Conservation (phyloP, 2,329 filamentous ascomycete species). For the Fonsecaea nubica region DNA sequence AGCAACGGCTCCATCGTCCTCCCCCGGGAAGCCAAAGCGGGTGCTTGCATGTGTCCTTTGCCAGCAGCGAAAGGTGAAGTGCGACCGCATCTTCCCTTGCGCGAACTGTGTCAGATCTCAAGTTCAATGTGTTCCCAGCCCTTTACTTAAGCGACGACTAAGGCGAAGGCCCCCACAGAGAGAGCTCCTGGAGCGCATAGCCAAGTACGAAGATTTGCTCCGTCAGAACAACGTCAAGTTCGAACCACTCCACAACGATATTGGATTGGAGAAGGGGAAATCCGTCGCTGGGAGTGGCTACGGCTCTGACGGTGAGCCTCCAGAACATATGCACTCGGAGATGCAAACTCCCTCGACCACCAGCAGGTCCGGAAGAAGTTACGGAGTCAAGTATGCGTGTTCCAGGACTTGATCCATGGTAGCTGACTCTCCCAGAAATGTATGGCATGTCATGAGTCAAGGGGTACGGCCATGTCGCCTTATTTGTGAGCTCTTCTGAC, state of each 20-base stretch:
- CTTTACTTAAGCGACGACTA: conserved; percentile 61
- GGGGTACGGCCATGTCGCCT: conserved; percentile 44
- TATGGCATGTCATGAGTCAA: conserved; percentile 57
- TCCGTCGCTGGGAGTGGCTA: conserved; percentile 30
- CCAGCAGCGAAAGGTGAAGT: conserved; percentile 17
- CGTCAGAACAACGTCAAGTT: conserved; percentile 72
- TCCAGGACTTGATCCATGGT: conserved; percentile 23
- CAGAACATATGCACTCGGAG: conserved; percentile 19
- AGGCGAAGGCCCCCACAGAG: conserved; percentile 71
- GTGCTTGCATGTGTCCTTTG: conserved; percentile 65
- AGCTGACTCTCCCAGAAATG: conserved; percentile 48
- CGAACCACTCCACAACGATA: conserved; percentile 63
- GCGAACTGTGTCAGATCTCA: conserved; percentile 54
- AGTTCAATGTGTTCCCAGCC: conserved; percentile 60
- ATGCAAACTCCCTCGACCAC: conserved; percentile 38
- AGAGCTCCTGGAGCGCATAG: conserved; percentile 72
- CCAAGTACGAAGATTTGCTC: conserved; percentile 71
- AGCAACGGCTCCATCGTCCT: neutral
- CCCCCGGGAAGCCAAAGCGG: conserved; percentile 45
- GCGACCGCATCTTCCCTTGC: conserved; percentile 13
- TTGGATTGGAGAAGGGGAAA: conserved; percentile 35
- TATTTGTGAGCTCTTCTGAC: conserved; percentile 35
- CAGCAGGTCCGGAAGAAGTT: conserved; percentile 41
- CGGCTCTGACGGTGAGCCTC: conserved; percentile 36
- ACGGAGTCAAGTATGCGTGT: conserved; percentile 44